Conservation (phyloP, 2,329 filamentous ascomycete species). For the Fusarium sp. region DNA sequence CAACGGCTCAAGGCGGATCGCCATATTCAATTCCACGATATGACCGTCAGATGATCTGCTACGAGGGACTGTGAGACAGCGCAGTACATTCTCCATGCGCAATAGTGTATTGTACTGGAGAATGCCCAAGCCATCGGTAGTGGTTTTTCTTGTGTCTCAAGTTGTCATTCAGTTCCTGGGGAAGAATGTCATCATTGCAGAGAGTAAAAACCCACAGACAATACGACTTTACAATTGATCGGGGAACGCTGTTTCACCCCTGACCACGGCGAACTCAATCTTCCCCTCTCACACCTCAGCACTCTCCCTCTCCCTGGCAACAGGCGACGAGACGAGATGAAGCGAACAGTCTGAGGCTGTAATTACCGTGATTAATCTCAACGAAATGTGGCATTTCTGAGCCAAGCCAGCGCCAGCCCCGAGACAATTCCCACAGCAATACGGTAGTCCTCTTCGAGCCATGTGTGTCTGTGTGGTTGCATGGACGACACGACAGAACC, state of each 20-base stretch:
- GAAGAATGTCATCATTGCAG: conserved; percentile 21
- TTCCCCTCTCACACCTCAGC: conserved; percentile 1
- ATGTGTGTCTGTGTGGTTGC: conserved; percentile 42
- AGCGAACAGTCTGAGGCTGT: not conserved
- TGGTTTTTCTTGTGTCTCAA: not conserved
- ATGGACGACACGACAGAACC: conserved; percentile 27
- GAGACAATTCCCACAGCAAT: conserved; percentile 5
- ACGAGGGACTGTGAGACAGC: conserved; percentile 12
- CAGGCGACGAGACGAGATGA: not conserved
- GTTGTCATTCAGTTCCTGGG: not conserved
- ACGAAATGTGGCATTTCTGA: conserved; percentile 13
- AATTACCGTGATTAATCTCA: conserved; percentile 12
- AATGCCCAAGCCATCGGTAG: not conserved
- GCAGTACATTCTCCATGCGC: conserved; percentile 17
- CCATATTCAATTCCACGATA: conserved; percentile 15
- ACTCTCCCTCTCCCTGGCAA: not conserved
- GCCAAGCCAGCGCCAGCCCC: conserved; percentile 4
- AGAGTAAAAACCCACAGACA: not conserved
- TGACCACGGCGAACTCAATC: conserved; percentile 26
- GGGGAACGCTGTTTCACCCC: conserved; percentile 14
- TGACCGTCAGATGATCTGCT: conserved; percentile 7
- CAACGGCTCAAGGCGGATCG: conserved; percentile 31
- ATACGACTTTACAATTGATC: conserved; percentile 16
- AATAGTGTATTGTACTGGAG: not conserved
- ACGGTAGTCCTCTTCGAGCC: conserved; percentile 19